phyloP scores from a whole-genome alignment of 2,329 filamentous ascomycete species.

The Onygena corvina region DNA sequence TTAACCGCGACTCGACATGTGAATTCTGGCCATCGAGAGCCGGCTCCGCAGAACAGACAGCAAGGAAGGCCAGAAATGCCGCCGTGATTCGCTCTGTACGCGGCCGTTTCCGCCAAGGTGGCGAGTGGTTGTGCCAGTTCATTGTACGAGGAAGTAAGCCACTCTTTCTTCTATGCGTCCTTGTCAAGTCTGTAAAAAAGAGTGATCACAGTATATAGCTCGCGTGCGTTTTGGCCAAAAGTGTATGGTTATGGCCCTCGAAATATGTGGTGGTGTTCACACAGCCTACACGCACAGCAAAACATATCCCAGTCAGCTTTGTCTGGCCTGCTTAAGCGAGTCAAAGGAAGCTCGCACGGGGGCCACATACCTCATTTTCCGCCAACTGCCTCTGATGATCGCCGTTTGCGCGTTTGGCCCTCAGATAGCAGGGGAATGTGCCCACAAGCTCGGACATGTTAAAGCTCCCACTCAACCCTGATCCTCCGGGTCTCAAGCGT shows the following conservation, averaged over 20 bases:
- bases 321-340: background rate
- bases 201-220: no score
- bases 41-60: conserved; percentile 4
- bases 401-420: background rate
- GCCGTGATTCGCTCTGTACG: conserved; percentile 4
- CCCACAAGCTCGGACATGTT: background rate
- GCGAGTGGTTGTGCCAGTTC: background rate
- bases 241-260: no score
- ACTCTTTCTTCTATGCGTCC: background rate
- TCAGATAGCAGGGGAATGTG: background rate
- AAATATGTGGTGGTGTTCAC: no score
- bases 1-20: conserved; percentile 7
- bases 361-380: background rate
- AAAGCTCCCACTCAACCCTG: background rate
- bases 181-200: no score
- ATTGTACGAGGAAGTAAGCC: background rate
- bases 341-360: background rate
- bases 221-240: no score
- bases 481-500: background rate
- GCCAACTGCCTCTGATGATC: background rate
- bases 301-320: background rate
- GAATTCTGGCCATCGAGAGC: background rate
- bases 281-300: background rate
- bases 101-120: background rate
- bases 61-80: conserved; percentile 8